Base-by-base conservation (phyloP, 805 yeast species). In the Candida saitoana region DNA sequence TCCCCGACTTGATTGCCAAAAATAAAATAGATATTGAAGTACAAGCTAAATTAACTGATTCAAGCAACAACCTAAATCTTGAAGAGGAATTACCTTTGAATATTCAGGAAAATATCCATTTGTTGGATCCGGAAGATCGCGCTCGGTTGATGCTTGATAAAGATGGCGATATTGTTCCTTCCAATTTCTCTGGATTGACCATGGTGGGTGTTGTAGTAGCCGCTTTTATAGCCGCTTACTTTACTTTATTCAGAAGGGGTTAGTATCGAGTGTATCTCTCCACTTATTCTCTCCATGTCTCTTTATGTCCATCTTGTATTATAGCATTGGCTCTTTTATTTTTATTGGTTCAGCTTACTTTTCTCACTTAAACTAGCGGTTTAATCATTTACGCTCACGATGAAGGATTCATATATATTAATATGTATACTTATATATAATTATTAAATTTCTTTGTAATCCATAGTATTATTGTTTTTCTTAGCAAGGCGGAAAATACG, bases 61-160 rank as follows among this genome's bases (percentile, higher is more conserved):
- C 36, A 22, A 36, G 51, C 47, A 49, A 49, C 44, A 46, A 49
- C 48, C 32, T 24, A 6, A 24, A 38, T 18, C 25, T 22, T 36
- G 43, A 39, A 34, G 42, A 6, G 33, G 54, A 49, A 40, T 47
- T 42, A 48, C 60, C 49, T 48, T 59, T 46, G 9, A 49, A 52
- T 34, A 42, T 47, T 29, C 5, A 24, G 6, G 56, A 49, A 33
- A 69, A 71, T 27, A 63, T 65, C 19, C 76, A 73, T 42, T 49
- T 62, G 20, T 52, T 69, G 41, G 87, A 83, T 54, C 83, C 86
- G 0, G 91, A 84, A 54, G 91, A 84, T 59, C 72, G 84, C 44
- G 80, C 84, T 5, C 49, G 74, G 40, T 50, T 65, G 18, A 48
- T 59, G 34, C 49, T 51, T 20, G 51, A 50, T 19, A 48, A 50